Conservation (phyloP, 139 green algal species). For the Penium margaritaceum region DNA sequence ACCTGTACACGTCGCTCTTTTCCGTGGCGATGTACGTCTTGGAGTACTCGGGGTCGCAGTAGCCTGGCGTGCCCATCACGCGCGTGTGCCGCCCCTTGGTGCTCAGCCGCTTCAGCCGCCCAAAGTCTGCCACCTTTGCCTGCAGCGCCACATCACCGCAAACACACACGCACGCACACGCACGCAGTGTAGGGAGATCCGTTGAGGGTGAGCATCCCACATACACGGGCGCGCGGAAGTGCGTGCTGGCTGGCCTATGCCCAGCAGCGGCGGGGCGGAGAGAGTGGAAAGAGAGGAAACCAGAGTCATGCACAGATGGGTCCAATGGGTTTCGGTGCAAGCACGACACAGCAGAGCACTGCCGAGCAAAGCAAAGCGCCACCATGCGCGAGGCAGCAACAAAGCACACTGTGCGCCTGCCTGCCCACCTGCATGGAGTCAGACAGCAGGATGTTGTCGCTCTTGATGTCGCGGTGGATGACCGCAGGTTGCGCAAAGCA, state of each 20-base stretch:
- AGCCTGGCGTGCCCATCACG: slow-evolving; percentile 15
- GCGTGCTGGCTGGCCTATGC: too few species aligned
- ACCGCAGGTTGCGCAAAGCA: slow-evolving; percentile 56
- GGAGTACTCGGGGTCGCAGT: slow-evolving; percentile 19
- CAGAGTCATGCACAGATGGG: too few species aligned
- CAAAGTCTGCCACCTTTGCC: slow-evolving; percentile 29
- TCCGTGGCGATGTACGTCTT: slow-evolving; percentile 8
- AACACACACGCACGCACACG: too few species aligned
- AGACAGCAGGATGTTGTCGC: slow-evolving; percentile 53
- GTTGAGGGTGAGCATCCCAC: too few species aligned
- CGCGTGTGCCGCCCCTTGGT: neutral
- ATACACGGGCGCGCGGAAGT: too few species aligned
- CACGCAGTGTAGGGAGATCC: too few species aligned
- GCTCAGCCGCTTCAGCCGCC: slow-evolving; percentile 19
- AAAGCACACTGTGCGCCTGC: slow-evolving; percentile 25
- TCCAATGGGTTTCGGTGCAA: too few species aligned
- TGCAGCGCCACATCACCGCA: too few species aligned
- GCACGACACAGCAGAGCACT: too few species aligned
- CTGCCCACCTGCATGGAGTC: slow-evolving; percentile 19
- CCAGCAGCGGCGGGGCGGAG: too few species aligned
- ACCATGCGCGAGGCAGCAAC: neutral
- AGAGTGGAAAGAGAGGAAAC: too few species aligned
- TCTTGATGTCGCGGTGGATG: slow-evolving; percentile 75
- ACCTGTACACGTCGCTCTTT: slow-evolving; percentile 35
- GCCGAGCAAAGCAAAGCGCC: slow-evolving; percentile 13